These are phyloP conservation scores for Pyrus betulifolia DNA, from an alignment of 306 rosid genomes.

Conservation along the genomic window DNA sequence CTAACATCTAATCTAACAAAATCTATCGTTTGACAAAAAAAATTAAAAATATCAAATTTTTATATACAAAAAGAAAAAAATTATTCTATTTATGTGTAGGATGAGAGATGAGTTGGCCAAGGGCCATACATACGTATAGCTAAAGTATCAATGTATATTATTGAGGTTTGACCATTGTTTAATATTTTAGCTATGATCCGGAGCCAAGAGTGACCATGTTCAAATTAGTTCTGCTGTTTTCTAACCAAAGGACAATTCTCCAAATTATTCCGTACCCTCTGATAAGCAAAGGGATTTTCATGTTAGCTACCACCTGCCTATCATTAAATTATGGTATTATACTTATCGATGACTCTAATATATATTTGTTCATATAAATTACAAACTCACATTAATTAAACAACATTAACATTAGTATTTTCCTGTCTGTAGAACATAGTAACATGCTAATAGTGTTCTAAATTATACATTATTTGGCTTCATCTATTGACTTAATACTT, in stretches of 20 bases:
- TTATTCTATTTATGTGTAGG: not conserved
- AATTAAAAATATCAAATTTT: too few relatives aligned
- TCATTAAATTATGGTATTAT: not conserved
- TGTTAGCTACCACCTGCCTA: not conserved
- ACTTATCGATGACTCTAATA: not conserved
- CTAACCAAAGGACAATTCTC: slow-evolving; percentile 30
- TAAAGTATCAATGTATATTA: not conserved
- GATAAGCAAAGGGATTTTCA: slow-evolving; percentile 1
- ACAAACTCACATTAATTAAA: not conserved
- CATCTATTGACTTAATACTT: not conserved
- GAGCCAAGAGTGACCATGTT: not conserved
- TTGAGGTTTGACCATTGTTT: not conserved
- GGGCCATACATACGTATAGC: not conserved
- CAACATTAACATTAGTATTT: not conserved
- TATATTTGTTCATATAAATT: not conserved
- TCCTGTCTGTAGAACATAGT: not conserved
- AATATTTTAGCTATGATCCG: not conserved
- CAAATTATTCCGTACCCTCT: slow-evolving; percentile 35
- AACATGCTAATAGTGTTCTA: slow-evolving; percentile 1
- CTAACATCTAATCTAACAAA: too few relatives aligned
- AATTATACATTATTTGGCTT: not conserved
- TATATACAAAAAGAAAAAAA: too few relatives aligned
- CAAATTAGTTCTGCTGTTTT: not conserved
- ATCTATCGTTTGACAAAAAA: too few relatives aligned
- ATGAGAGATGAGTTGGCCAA: not conserved